Evolutionary conservation across 305 asterid genomes (phyloP).

Genomic region (Fraxinus dipetala): DNA sequence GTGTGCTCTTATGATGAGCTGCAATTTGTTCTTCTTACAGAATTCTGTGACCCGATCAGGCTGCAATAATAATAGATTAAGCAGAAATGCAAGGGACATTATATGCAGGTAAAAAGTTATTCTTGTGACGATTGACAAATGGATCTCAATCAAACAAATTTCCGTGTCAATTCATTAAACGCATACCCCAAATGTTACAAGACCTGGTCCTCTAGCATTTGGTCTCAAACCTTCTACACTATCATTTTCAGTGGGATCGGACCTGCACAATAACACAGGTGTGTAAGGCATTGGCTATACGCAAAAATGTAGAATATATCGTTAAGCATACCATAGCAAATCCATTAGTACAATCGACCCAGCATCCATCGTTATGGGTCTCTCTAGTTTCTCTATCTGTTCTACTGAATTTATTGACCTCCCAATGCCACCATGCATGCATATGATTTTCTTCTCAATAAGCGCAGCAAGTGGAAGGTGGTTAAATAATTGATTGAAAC

Average conservation of each 20-base stretch:
- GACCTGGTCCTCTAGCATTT: background rate
- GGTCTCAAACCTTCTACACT: constrained; percentile 34
- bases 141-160: background rate
- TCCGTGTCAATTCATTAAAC: background rate
- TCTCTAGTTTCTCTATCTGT: constrained; percentile 95
- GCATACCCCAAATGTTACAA: constrained; percentile 7
- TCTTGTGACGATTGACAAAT: background rate
- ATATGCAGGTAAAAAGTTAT: background rate
- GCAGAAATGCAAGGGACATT: background rate
- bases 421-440: constrained; percentile 99
- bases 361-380: constrained; percentile 99
- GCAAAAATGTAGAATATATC: constrained; percentile 20
- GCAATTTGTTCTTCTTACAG: constrained; percentile 69
- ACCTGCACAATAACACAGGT: constrained; percentile 50
- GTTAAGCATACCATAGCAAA: constrained; percentile 73
- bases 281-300: constrained; percentile 10
- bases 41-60: constrained; percentile 48
- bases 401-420: constrained; percentile 91
- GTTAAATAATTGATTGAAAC: constrained; percentile 91
- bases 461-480: constrained; percentile 94
- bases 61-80: background rate
- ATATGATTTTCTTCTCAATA: constrained; percentile 94
- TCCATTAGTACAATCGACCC: constrained; percentile 96
- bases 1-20: constrained; percentile 19
- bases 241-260: constrained; percentile 66